Conservation (phyloP, 495 filamentous ascomycete species). For the Tuber indicum region DNA sequence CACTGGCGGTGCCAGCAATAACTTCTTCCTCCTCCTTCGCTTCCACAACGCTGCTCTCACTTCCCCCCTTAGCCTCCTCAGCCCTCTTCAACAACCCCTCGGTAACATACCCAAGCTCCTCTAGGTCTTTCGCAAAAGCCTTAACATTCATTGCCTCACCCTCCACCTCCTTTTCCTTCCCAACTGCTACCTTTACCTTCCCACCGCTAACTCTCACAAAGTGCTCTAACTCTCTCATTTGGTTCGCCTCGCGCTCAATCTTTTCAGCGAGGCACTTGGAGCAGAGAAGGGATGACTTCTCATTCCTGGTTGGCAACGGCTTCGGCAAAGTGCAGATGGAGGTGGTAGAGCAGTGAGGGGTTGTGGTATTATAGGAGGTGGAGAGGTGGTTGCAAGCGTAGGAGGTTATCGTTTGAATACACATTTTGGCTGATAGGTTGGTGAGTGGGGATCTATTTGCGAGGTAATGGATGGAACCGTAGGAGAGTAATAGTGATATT, state of each 20-base stretch:
- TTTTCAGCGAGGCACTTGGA: neutral
- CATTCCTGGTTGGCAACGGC: neutral
- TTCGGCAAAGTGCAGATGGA: neutral
- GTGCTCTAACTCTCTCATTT: neutral
- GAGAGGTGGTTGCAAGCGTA: neutral
- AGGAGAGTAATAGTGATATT: neutral
- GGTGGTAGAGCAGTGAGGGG: neutral
- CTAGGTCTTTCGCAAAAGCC: neutral
- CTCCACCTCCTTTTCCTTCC: neutral
- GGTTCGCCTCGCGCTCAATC: neutral
- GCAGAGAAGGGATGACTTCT: neutral
- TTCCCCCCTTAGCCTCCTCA: neutral
- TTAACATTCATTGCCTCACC: neutral
- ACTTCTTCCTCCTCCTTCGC: neutral
- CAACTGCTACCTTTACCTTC: neutral
- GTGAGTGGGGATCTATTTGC: neutral
- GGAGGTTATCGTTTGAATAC: neutral
- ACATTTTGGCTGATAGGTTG: neutral
- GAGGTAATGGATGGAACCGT: neutral
- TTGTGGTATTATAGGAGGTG: neutral
- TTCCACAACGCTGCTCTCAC: neutral
- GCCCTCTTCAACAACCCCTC: neutral
- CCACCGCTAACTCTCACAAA: neutral
- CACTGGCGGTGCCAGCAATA: neutral
- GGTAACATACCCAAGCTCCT: neutral